Evolutionary conservation across 371 early-diverging fungal species (phyloP).

Genomic region (Chytridiales sp.): DNA sequence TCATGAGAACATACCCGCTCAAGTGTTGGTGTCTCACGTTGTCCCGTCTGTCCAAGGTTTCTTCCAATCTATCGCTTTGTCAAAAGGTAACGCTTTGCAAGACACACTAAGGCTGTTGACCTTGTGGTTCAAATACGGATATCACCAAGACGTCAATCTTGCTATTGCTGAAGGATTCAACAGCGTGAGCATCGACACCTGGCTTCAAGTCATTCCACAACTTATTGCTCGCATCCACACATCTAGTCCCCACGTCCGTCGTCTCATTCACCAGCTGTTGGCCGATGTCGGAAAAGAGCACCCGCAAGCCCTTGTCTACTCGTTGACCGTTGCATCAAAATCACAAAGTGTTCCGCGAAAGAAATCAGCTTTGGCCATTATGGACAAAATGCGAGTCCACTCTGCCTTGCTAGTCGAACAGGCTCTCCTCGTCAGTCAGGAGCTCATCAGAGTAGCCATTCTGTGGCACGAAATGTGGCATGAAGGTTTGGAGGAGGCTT

Average conservation of each 20-base stretch:
- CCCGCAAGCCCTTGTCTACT: slow-evolving; percentile 96
- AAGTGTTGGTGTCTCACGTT: slow-evolving; percentile 61
- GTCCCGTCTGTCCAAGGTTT: slow-evolving; percentile 76
- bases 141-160: slow-evolving; percentile 79
- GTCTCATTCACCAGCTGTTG: slow-evolving; percentile 85
- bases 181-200: slow-evolving; percentile 90
- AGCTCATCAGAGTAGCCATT: slow-evolving; percentile 95
- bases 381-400: slow-evolving; percentile 90
- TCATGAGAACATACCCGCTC: slow-evolving; percentile 53
- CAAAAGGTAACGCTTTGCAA: slow-evolving; percentile 88
- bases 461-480: slow-evolving; percentile 98
- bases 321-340: slow-evolving; percentile 94
- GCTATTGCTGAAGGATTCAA: slow-evolving; percentile 88
- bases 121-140: slow-evolving; percentile 95
- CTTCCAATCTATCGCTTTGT: slow-evolving; percentile 91
- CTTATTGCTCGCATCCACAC: slow-evolving; percentile 96
- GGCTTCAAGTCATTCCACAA: slow-evolving; percentile 98
- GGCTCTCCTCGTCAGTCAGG: slow-evolving; percentile 92
- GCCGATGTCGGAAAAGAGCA: slow-evolving; percentile 92
- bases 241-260: slow-evolving; percentile 75
- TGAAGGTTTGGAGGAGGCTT: slow-evolving; percentile 92
- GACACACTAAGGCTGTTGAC: slow-evolving; percentile 94
- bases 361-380: slow-evolving; percentile 81
- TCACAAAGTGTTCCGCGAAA: slow-evolving; percentile 79
- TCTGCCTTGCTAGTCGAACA: slow-evolving; percentile 87